phyloP scores from a whole-genome alignment of 768 basidiomycete genomes.

The Auricularia sp. region DNA sequence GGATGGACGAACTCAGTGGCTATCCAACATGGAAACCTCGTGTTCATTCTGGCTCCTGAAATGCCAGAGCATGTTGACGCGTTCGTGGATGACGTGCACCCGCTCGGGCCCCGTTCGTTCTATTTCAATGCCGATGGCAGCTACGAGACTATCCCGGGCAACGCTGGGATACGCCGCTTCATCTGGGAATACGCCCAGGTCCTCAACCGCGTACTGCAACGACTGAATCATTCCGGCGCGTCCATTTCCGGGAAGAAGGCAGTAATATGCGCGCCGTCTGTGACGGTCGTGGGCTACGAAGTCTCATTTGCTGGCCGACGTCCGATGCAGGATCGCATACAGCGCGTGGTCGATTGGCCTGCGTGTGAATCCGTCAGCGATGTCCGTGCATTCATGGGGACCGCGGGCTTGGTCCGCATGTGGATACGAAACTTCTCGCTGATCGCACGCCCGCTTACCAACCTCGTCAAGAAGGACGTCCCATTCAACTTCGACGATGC shows the following conservation, averaged over 20 bases:
- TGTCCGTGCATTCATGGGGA: slow-evolving; percentile 18
- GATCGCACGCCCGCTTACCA: slow-evolving; percentile 9
- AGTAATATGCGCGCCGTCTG: slow-evolving; percentile 17
- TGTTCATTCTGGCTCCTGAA: slow-evolving; percentile 26
- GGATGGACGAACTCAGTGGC: slow-evolving; percentile 31
- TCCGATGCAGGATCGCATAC: slow-evolving; percentile 17
- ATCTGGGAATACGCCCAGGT: slow-evolving; percentile 29
- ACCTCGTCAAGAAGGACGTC: slow-evolving; percentile 14
- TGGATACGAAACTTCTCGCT: slow-evolving; percentile 17
- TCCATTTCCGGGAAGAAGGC: slow-evolving; percentile 30
- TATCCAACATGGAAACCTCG: slow-evolving; percentile 31
- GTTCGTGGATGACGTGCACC: slow-evolving; percentile 30
- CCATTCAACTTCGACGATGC: slow-evolving; percentile 23
- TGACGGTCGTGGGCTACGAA: slow-evolving; percentile 26
- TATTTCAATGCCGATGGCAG: slow-evolving; percentile 19
- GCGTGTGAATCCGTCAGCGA: slow-evolving; percentile 11
- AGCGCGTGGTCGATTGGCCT: slow-evolving; percentile 17
- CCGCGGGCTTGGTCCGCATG: slow-evolving; percentile 12
- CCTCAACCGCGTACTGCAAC: slow-evolving; percentile 27
- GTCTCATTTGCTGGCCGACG: slow-evolving; percentile 26
- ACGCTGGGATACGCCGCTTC: slow-evolving; percentile 26
- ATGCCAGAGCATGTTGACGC: slow-evolving; percentile 27
- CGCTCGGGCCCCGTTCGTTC: slow-evolving; percentile 24
- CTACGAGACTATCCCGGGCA: slow-evolving; percentile 27
- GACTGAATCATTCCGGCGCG: slow-evolving; percentile 25